phyloP scores from a whole-genome alignment of 257 asterid species.

The Nemophila menziesii region DNA sequence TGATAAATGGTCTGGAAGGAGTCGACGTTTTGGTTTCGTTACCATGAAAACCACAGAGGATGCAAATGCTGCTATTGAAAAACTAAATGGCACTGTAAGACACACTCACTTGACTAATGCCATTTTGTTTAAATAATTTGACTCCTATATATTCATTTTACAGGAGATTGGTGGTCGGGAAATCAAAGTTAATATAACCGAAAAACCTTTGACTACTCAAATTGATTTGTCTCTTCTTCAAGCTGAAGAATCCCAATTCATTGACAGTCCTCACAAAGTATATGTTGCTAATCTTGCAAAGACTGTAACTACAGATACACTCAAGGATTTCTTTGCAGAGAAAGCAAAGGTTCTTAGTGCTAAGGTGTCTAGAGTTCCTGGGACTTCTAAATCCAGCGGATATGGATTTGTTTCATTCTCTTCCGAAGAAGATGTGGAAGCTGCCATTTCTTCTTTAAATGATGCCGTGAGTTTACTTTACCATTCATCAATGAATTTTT shows the following conservation, averaged over 20 bases:
- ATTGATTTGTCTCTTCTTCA: slow-evolving; percentile 32
- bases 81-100: slow-evolving; percentile 77
- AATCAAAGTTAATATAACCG: slow-evolving; percentile 77
- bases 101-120: neutral
- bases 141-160: slow-evolving; percentile 1
- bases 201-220: slow-evolving; percentile 47
- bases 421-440: slow-evolving; percentile 80
- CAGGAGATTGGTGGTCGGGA: slow-evolving; percentile 84
- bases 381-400: slow-evolving; percentile 87
- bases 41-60: slow-evolving; percentile 78
- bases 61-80: slow-evolving; percentile 60
- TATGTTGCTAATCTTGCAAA: slow-evolving; percentile 88
- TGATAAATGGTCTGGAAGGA: slow-evolving; percentile 78
- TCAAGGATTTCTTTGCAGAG: slow-evolving; percentile 52
- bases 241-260: slow-evolving; percentile 61
- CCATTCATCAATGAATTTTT: neutral
- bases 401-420: slow-evolving; percentile 81
- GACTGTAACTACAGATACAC: slow-evolving; percentile 52
- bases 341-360: slow-evolving; percentile 71
- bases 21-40: slow-evolving; percentile 83
- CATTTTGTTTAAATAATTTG: too few relatives aligned
- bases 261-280: slow-evolving; percentile 82
- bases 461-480: slow-evolving; percentile 33
- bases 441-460: slow-evolving; percentile 67
- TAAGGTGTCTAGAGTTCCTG: slow-evolving; percentile 71